phyloP scores from a whole-genome alignment of 768 basidiomycete species.

The Austroboletus eburneus region DNA sequence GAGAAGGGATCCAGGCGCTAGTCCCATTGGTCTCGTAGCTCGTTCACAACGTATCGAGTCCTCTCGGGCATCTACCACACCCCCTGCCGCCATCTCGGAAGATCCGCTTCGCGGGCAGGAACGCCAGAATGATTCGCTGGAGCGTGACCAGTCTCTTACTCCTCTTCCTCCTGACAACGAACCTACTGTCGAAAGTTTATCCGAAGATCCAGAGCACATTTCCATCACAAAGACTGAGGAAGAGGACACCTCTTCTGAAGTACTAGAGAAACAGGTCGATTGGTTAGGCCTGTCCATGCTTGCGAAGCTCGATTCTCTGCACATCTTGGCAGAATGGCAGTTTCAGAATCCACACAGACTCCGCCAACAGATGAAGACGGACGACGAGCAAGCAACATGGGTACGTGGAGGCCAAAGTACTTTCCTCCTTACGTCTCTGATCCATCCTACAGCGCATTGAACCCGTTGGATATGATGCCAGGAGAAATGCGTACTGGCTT shows the following conservation, averaged over 20 bases:
- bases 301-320: constrained; percentile 68
- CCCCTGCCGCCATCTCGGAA: constrained; percentile 10
- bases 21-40: constrained; percentile 60
- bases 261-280: constrained; percentile 45
- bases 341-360: constrained; percentile 74
- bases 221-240: constrained; percentile 19
- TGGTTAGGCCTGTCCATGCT: constrained; percentile 73
- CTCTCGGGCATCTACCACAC: constrained; percentile 28
- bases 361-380: constrained; percentile 68
- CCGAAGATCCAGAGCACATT: constrained; percentile 1
- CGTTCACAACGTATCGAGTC: constrained; percentile 26
- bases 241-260: constrained; percentile 16
- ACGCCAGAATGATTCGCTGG: constrained; percentile 11
- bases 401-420: constrained; percentile 39
- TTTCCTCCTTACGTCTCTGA: constrained; percentile 1
- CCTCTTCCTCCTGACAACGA: constrained; percentile 5
- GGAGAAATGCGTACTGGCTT: constrained; percentile 79
- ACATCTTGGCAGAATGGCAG: constrained; percentile 79
- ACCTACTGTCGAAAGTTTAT: neutral
- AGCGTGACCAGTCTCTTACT: constrained; percentile 3
- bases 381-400: constrained; percentile 77
- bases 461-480: constrained; percentile 79
- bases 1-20: constrained; percentile 64
- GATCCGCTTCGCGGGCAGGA: constrained; percentile 5
- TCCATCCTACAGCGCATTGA: constrained; percentile 62